A percentile compares a stretch with the other conserved stretches of the same genome.
These are phyloP conservation scores for Artomyces pyxidatus DNA, from an alignment of 768 basidiomycete genomes.

Conservation along the genomic window DNA sequence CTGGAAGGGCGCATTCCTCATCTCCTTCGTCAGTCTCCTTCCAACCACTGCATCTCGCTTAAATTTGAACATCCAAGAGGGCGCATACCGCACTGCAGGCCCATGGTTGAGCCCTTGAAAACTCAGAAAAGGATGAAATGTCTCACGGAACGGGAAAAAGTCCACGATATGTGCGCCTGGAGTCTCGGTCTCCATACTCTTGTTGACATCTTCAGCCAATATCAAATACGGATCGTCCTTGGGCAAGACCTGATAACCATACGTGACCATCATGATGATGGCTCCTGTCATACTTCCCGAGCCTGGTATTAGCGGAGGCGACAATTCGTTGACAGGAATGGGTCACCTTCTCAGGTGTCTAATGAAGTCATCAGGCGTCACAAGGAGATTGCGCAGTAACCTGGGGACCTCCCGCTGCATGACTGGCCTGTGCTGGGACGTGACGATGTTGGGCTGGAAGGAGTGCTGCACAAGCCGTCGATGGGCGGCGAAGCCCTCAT, in stretches of 20 bases:
- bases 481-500: background rate
- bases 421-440: background rate
- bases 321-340: background rate
- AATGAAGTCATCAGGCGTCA: background rate
- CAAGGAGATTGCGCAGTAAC: background rate
- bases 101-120: too few relatives aligned
- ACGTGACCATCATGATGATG: slow-evolving; percentile 12
- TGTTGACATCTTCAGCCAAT: slow-evolving; percentile 11
- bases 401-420: slow-evolving; percentile 2
- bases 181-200: too few relatives aligned
- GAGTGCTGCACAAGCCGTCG: slow-evolving; percentile 3
- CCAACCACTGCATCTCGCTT: too few relatives aligned
- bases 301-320: too few relatives aligned
- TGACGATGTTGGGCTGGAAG: background rate
- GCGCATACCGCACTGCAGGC: too few relatives aligned
- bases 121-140: too few relatives aligned
- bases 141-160: too few relatives aligned
- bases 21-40: too few relatives aligned
- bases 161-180: too few relatives aligned
- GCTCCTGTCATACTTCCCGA: slow-evolving; percentile 2
- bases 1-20: too few relatives aligned
- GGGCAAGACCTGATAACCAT: slow-evolving; percentile 11
- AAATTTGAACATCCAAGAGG: too few relatives aligned
- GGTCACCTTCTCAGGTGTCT: slow-evolving; percentile 2
- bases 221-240: slow-evolving; percentile 10